These are phyloP conservation scores for Ocimum tenuiflorum DNA, from an alignment of 257 asterid species.

Conservation along the genomic window DNA sequence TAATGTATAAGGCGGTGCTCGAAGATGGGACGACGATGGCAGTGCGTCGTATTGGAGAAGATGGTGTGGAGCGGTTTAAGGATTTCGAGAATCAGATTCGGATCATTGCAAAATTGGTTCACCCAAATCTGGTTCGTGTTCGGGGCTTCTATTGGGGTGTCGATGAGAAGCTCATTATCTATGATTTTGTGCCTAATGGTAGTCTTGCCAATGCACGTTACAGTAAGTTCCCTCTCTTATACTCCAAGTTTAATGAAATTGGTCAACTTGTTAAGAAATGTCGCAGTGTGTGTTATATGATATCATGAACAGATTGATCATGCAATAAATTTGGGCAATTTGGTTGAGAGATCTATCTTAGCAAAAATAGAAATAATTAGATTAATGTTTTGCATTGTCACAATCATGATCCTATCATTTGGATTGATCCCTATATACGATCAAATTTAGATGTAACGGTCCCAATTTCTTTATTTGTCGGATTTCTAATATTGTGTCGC, in stretches of 20 bases:
- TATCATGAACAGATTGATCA: neutral
- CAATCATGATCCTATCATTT: slow-evolving; percentile 12
- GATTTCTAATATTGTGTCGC: neutral
- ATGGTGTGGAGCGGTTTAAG: slow-evolving; percentile 69
- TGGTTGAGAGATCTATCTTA: neutral
- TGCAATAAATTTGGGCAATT: no score
- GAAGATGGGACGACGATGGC: slow-evolving; percentile 80
- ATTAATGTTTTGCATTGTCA: slow-evolving; percentile 11
- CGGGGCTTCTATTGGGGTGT: slow-evolving; percentile 94
- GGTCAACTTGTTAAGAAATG: neutral
- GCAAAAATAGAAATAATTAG: no score
- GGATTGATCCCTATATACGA: neutral
- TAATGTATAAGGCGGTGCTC: slow-evolving; percentile 90
- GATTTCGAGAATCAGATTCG: slow-evolving; percentile 87
- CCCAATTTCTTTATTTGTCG: neutral
- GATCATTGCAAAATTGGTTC: slow-evolving; percentile 62
- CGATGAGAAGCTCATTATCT: slow-evolving; percentile 86
- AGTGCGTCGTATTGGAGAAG: slow-evolving; percentile 82
- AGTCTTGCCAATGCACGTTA: slow-evolving; percentile 86
- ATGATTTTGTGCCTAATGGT: slow-evolving; percentile 86
- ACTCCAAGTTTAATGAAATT: neutral
- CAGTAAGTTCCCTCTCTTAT: slow-evolving; percentile 46
- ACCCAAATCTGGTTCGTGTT: slow-evolving; percentile 72
- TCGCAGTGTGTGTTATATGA: no score
- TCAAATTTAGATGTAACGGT: slow-evolving; percentile 3